phyloP scores from a whole-genome alignment of 371 early-diverging fungal species.

The Rhizomucor miehei region DNA sequence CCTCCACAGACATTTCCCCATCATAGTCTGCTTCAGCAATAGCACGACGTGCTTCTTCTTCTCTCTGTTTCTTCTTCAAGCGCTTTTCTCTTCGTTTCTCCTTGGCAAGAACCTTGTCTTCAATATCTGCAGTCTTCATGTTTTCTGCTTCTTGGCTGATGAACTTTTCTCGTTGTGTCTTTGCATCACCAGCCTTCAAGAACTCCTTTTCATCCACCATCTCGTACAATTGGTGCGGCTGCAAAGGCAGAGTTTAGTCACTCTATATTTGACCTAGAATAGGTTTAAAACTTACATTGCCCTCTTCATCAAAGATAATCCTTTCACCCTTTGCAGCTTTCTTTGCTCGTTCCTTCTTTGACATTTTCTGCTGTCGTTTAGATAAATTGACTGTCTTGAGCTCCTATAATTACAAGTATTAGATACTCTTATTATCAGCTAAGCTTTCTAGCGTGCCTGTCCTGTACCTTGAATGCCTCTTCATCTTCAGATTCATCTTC shows the following conservation, averaged over 20 bases:
- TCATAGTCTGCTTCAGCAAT: slow-evolving; percentile 12
- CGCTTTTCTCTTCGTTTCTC: slow-evolving; percentile 74
- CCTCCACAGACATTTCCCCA: slow-evolving; percentile 8
- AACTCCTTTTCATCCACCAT: slow-evolving; percentile 80
- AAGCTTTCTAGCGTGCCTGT: slow-evolving; percentile 6
- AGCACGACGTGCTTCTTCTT: slow-evolving; percentile 15
- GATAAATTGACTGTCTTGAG: slow-evolving; percentile 45
- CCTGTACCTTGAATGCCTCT: slow-evolving; percentile 22
- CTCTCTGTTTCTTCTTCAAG: slow-evolving; percentile 34
- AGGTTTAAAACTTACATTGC: slow-evolving; percentile 52
- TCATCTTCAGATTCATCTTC: slow-evolving; percentile 46
- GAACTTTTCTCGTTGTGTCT: slow-evolving; percentile 60
- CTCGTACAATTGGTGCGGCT: slow-evolving; percentile 71
- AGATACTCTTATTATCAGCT: slow-evolving; percentile 2
- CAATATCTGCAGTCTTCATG: slow-evolving; percentile 73
- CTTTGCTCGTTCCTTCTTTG: slow-evolving; percentile 74
- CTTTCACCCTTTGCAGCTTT: slow-evolving; percentile 66
- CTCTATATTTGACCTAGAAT: too few species aligned
- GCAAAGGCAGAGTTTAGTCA: not conserved
- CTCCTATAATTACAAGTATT: slow-evolving; percentile 7
- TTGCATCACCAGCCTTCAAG: slow-evolving; percentile 69
- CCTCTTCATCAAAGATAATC: slow-evolving; percentile 91
- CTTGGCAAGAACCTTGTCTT: slow-evolving; percentile 68
- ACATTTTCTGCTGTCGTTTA: slow-evolving; percentile 67
- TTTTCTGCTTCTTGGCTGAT: slow-evolving; percentile 57